These are phyloP conservation scores for Hirsutella rhossiliensis DNA, from an alignment of 2,329 filamentous ascomycete genomes.

Conservation along the genomic window DNA sequence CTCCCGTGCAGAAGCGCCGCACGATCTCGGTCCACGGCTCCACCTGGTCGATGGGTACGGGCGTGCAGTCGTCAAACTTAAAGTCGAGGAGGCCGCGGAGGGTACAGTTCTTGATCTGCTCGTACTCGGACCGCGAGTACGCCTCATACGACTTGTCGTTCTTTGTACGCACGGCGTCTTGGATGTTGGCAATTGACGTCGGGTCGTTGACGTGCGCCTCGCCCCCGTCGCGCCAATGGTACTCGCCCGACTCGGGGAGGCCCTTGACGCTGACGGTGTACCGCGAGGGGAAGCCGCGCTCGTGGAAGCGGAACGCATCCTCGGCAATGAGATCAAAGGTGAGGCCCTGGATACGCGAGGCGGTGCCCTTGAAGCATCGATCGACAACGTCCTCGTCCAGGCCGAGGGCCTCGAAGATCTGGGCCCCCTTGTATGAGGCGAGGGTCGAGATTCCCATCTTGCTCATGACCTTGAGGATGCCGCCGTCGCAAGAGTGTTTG, in stretches of 20 bases:
- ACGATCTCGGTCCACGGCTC: constrained; percentile 98
- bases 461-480: constrained; percentile 97
- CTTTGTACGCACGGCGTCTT: constrained; percentile 91
- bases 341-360: constrained; percentile 85
- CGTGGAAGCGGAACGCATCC: constrained; percentile 89
- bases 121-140: constrained; percentile 85
- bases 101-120: constrained; percentile 94
- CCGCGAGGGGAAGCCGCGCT: constrained; percentile 78
- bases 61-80: constrained; percentile 75
- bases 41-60: constrained; percentile 90
- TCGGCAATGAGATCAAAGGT: constrained; percentile 90
- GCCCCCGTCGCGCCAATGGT: constrained; percentile 95
- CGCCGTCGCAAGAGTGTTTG: constrained; percentile 91
- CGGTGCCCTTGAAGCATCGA: constrained; percentile 87
- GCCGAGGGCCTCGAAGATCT: constrained; percentile 94
- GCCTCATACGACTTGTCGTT: constrained; percentile 98
- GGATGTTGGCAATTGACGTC: constrained; percentile 88
- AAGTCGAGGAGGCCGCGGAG: constrained; percentile 91
- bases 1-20: constrained; percentile 88
- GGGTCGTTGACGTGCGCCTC: constrained; percentile 95
- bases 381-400: constrained; percentile 88
- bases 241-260: constrained; percentile 86
- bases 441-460: constrained; percentile 99
- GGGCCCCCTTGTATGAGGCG: constrained; percentile 92
- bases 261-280: constrained; percentile 66